Evolutionary conservation across 202 grass and related monocot genomes (phyloP), one percentile per base, ranked within the genome.

Genomic region (Panicum virgatum): DNA sequence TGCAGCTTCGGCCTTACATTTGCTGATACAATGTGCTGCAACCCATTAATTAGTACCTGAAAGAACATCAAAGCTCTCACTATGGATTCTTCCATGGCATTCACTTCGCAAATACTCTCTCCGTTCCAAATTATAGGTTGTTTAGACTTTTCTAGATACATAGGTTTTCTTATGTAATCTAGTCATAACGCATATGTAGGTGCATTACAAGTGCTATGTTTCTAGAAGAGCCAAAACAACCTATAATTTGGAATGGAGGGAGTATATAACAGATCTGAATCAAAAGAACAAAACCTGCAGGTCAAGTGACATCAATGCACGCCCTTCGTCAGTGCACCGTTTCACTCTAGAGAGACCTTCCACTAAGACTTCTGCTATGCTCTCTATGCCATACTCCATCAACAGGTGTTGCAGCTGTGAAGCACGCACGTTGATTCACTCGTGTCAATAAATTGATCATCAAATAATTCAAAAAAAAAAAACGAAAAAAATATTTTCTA

Each of bases 311-410:
- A 99, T 99, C 81, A 99, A 83, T 76, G 89, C 97, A 79, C 97
- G 89, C 4, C 97, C 93, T 92, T 96, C 97, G 79, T 99, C 97
- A 13, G 89, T 94, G 87, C 97, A 99, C 87, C 87, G 88, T 81
- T 94, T 99, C 69, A 99, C 89, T 85, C 97, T 92, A 27, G 97
- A 96, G 63, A 99, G 87, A 53, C 97, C 97, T 94, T 99, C 97
- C 54, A 96, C 89, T 76, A 99, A 78, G 70, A 87, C 87, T 87
- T 99, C 97, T 10, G 89, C 88, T 5, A 94, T 66, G 81, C 89
- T 89, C 77, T 99, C 93, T 83, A 94, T 78, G 82, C 97, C 97
- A 62, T 96, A 94, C 64, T 94, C 83, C 72, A 99, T 71, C 77
- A 99, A 82, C 51, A 94, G 75, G 73, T 96, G 78, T 89, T 99